Base-by-base conservation (phyloP, 1,284 basidiomycete species). In the Chalciporus sp. region DNA sequence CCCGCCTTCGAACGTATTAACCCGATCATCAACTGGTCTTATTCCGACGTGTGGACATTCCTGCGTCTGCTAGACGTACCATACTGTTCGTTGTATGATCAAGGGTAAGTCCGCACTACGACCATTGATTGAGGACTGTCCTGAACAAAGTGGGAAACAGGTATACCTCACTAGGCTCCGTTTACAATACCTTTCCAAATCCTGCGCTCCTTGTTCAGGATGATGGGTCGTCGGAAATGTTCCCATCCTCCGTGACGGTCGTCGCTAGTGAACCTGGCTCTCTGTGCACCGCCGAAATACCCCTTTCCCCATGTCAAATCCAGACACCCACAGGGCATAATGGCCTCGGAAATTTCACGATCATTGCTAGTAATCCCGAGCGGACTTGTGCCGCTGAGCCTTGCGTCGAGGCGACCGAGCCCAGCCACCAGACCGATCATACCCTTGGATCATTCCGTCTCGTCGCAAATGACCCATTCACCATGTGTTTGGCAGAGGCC, bases 121-220 rank as follows among this genome's bases (percentile, higher is more conserved):
- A 42, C 23, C 27, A 19, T 14, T 29, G 39, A 19, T 14, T 29
- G 39, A 23, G 55, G 31, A 26, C 17, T 28, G 31, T 44, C 14
- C 49, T 23, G 42, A 23, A 51, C 7, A n/a, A 39, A 31, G 19
- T 31, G 37, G 20, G 47, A 16, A n/a, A 16, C 58, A 95, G 94
- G 29, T 99, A 97, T 72, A 99, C 97, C 0, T 97, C 94, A 3
- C 82, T 99, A 14, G 96, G 97, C 20, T 97, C 94, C 16, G 95
- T 92, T 1, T 92, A 86, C 73, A 98, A 98, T 73, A 98, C 97
- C 0, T 88, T 87, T 63, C 94, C 86, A 0, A 99, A 99, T 65
- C 96, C 96, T 1, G 82, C 90, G 0, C 80, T 97, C 7, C 76
- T 79, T 23, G 73, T 84, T 53, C 48, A 50, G 8, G 66, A 64